These are phyloP conservation scores for Dorcoceras hygrometricum DNA, from an alignment of 257 asterid species.

Conservation along the genomic window DNA sequence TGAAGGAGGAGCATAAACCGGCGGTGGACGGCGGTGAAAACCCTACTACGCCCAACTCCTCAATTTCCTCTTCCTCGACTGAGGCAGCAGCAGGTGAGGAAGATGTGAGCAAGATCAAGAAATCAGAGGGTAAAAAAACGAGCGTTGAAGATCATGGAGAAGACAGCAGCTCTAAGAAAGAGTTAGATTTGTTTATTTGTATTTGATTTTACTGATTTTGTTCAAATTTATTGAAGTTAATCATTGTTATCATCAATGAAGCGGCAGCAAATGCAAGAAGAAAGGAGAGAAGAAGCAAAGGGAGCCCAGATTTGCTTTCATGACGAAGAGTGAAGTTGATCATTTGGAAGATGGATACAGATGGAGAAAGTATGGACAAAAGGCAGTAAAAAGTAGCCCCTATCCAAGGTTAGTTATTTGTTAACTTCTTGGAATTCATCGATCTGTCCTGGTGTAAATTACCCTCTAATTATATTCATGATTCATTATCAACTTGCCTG, in stretches of 20 bases:
- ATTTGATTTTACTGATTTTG: background rate
- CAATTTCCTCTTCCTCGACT: constrained; percentile 56
- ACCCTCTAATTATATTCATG: background rate
- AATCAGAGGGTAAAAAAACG: constrained; percentile 31
- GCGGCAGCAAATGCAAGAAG: constrained; percentile 42
- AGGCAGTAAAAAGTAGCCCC: constrained; percentile 66
- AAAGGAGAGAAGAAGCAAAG: constrained; percentile 48
- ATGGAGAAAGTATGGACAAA: constrained; percentile 78
- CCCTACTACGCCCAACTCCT: constrained; percentile 59
- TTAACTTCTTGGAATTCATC: background rate
- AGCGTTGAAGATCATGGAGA: constrained; percentile 40
- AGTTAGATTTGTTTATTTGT: constrained; percentile 23
- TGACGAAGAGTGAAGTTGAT: constrained; percentile 68
- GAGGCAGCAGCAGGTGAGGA: constrained; percentile 50
- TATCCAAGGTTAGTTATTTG: constrained; percentile 44
- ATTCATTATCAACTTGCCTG: background rate
- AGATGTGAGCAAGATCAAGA: constrained; percentile 40
- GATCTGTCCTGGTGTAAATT: background rate
- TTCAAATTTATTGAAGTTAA: background rate
- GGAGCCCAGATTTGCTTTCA: constrained; percentile 53
- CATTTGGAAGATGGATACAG: constrained; percentile 71
- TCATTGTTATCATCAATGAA: constrained; percentile 6
- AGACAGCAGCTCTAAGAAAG: constrained; percentile 44
- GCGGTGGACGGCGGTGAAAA: constrained; percentile 28
- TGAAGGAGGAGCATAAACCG: constrained; percentile 27